Evolutionary conservation across 306 rosid species (phyloP).

Genomic region (Echinosophora koreensis): DNA sequence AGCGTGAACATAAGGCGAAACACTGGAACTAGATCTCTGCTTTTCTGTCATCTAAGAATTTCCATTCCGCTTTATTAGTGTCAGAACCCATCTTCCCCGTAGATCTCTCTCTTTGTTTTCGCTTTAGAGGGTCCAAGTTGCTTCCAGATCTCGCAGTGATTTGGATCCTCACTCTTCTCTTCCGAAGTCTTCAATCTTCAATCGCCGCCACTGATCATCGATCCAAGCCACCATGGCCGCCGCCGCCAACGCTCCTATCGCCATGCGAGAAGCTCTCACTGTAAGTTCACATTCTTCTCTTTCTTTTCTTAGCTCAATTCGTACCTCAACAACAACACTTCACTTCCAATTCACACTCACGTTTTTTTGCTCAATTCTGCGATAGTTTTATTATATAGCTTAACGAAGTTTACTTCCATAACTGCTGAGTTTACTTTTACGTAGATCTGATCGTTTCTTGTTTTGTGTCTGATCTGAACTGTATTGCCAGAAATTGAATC

Average conservation of each 20-base stretch:
- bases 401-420: constrained; percentile 35
- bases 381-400: constrained; percentile 30
- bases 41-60: constrained; percentile 40
- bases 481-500: constrained; percentile 5
- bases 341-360: background rate
- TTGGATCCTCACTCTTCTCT: constrained; percentile 54
- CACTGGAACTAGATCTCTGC: constrained; percentile 44
- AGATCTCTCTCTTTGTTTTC: constrained; percentile 49
- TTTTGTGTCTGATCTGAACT: constrained; percentile 49
- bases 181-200: constrained; percentile 31
- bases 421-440: constrained; percentile 36
- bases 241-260: constrained; percentile 96
- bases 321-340: constrained; percentile 10
- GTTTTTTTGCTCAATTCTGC: constrained; percentile 44
- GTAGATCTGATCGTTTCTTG: constrained; percentile 57
- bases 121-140: constrained; percentile 54
- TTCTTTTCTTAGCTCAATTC: constrained; percentile 52
- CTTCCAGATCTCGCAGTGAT: constrained; percentile 71
- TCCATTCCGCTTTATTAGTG: constrained; percentile 55
- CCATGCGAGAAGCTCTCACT: constrained; percentile 94
- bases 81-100: constrained; percentile 36
- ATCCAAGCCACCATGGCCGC: constrained; percentile 86
- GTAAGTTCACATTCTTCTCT: constrained; percentile 51
- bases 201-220: constrained; percentile 60
- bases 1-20: background rate